phyloP scores from a whole-genome alignment of 208 protist species.

The Spongospora subterranea region DNA sequence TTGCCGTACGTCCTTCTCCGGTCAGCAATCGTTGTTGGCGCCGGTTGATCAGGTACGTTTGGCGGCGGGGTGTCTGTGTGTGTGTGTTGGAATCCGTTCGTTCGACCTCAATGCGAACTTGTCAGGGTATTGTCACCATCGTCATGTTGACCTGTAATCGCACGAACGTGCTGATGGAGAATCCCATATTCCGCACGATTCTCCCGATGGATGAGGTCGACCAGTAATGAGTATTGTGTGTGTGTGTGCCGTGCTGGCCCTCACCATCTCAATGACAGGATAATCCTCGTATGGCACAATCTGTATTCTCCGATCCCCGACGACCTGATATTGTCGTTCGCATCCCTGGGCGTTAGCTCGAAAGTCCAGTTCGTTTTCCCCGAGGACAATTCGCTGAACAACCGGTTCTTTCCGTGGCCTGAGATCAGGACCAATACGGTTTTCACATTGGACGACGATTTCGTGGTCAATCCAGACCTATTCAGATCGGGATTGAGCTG shows the following conservation, averaged over 20 bases:
- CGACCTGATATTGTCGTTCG: neutral
- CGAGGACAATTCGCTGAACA: neutral
- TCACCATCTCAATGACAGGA: no score
- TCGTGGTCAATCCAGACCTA: neutral
- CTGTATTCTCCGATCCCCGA: neutral
- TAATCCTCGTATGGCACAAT: neutral
- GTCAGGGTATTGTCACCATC: neutral
- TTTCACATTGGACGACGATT: constrained; percentile 5
- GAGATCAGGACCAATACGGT: neutral
- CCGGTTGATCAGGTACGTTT: no score
- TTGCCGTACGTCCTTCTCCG: no score
- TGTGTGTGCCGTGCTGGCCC: no score
- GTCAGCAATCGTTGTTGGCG: no score
- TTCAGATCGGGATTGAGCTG: neutral
- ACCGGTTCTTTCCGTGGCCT: neutral
- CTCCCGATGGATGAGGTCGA: neutral
- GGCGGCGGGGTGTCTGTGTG: no score
- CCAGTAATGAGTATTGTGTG: no score
- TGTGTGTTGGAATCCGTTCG: no score
- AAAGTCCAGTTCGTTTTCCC: neutral
- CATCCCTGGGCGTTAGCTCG: neutral
- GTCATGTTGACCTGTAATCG: neutral
- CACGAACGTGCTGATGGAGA: neutral
- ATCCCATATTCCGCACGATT: neutral
- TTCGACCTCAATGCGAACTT: no score